phyloP scores from a whole-genome alignment of 345 rosid genomes.

The Gossypium sturtianum region DNA sequence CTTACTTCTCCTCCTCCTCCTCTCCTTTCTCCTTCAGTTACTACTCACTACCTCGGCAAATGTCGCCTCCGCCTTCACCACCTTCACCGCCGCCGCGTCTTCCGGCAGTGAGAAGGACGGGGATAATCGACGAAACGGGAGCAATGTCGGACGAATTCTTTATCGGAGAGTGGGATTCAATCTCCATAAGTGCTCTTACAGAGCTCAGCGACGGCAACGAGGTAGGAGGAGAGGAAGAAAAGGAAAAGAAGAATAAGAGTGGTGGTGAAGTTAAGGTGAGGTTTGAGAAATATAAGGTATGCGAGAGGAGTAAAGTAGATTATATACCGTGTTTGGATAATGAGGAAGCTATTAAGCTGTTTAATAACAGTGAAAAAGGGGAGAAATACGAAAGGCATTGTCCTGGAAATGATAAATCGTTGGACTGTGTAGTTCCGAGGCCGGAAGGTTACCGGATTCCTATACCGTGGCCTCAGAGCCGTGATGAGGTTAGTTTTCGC shows the following conservation, averaged over 20 bases:
- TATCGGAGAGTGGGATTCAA: slow-evolving; percentile 37
- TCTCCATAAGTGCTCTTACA: slow-evolving; percentile 5
- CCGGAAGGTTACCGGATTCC: slow-evolving; percentile 46
- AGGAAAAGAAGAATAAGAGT: slow-evolving; percentile 1
- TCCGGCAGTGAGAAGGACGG: slow-evolving; percentile 34
- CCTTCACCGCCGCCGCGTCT: slow-evolving; percentile 5
- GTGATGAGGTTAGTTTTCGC: slow-evolving; percentile 42
- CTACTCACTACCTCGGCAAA: slow-evolving; percentile 13
- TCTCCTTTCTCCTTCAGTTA: not conserved
- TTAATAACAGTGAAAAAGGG: slow-evolving; percentile 22
- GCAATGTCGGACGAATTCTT: slow-evolving; percentile 47
- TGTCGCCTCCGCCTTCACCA: not conserved
- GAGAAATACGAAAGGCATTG: slow-evolving; percentile 53
- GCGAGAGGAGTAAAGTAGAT: slow-evolving; percentile 35
- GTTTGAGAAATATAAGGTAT: slow-evolving; percentile 22
- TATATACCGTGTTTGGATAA: slow-evolving; percentile 53
- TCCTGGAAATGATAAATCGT: slow-evolving; percentile 23
- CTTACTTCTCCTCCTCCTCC: too few species aligned
- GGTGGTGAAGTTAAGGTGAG: slow-evolving; percentile 4
- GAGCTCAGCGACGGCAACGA: slow-evolving; percentile 20
- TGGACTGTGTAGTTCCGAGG: slow-evolving; percentile 51
- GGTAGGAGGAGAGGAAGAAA: not conserved
- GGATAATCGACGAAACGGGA: slow-evolving; percentile 58
- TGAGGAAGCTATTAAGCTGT: slow-evolving; percentile 31
- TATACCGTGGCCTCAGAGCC: slow-evolving; percentile 58